Conservation (phyloP, 768 basidiomycete genomes). For the Trametes sanguinea region DNA sequence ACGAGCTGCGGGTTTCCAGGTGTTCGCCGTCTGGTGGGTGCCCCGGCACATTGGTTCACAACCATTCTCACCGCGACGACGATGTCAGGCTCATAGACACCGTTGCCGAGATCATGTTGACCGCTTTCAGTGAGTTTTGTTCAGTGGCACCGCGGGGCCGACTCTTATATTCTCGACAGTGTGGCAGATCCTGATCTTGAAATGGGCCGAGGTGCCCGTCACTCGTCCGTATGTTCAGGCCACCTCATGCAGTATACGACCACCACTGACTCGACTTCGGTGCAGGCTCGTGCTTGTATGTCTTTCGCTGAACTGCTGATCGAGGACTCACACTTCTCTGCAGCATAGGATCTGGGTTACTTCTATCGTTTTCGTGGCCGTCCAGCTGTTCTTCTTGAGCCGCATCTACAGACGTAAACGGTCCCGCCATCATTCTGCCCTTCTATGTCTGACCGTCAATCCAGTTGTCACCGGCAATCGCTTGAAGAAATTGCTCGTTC, state of each 20-base stretch:
- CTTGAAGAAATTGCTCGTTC: background rate
- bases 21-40: too few species aligned
- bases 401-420: background rate
- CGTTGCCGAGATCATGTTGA: background rate
- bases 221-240: background rate
- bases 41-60: too few species aligned
- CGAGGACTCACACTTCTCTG: background rate
- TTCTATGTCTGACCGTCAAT: background rate
- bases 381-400: background rate
- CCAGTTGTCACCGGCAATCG: background rate
- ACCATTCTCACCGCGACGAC: too few species aligned
- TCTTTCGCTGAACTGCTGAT: background rate
- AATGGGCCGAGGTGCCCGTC: background rate
- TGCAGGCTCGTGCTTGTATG: background rate
- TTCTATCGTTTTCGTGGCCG: background rate
- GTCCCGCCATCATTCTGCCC: background rate
- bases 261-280: background rate
- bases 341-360: background rate
- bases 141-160: too few species aligned
- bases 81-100: background rate
- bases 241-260: background rate
- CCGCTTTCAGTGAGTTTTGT: background rate
- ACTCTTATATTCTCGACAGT: background rate
- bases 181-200: background rate
- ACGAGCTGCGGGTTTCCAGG: too few species aligned